Percentiles rank a stretch among this genome's conserved stretches.
Evolutionary conservation across 2,329 filamentous ascomycete genomes (phyloP).

Genomic region (Aspergillus thermomutatus): DNA sequence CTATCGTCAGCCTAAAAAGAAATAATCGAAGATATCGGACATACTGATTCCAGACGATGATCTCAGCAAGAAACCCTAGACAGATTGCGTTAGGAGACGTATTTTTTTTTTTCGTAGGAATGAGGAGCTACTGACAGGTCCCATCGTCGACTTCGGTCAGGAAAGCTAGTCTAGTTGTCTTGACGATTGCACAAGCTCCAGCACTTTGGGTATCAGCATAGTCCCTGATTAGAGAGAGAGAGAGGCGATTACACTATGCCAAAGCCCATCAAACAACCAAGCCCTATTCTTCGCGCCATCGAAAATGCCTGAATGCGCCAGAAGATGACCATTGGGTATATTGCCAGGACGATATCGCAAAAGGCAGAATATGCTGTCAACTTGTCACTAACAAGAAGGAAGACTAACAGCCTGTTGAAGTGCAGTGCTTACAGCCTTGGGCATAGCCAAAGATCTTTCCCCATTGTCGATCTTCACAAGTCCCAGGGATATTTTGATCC

Average conservation of each 20-base stretch:
- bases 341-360: slow-evolving; percentile 20
- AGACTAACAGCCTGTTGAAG: too few species aligned
- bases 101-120: background rate
- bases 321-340: slow-evolving; percentile 24
- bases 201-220: slow-evolving; percentile 8
- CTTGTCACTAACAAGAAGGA: background rate
- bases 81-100: background rate
- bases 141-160: slow-evolving; percentile 9
- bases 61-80: slow-evolving; percentile 10
- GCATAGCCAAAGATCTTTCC: slow-evolving; percentile 16
- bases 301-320: slow-evolving; percentile 19
- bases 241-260: slow-evolving; percentile 14
- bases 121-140: slow-evolving; percentile 11
- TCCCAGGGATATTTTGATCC: slow-evolving; percentile 8
- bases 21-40: background rate
- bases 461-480: slow-evolving; percentile 9
- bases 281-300: slow-evolving; percentile 19
- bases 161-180: slow-evolving; percentile 10
- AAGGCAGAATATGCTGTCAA: slow-evolving; percentile 14
- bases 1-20: background rate
- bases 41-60: slow-evolving; percentile 18
- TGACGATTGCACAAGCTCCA: slow-evolving; percentile 16
- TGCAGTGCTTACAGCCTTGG: slow-evolving; percentile 18
- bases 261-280: slow-evolving; percentile 26
- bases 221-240: too few species aligned